Conservation (phyloP, 495 filamentous ascomycete species). For the Umbilicaria muhlenbergii region DNA sequence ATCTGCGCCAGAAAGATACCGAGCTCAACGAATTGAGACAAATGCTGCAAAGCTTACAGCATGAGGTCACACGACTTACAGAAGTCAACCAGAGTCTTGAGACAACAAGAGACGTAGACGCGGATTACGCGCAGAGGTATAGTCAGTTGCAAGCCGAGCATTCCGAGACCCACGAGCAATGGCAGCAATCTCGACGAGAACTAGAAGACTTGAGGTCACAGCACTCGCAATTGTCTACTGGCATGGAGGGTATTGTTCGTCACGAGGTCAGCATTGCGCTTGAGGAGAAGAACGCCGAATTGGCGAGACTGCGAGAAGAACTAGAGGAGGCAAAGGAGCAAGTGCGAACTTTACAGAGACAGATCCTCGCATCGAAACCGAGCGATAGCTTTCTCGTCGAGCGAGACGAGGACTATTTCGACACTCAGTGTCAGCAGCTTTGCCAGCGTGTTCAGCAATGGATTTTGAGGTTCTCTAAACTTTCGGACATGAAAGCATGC, state of each 20-base stretch:
- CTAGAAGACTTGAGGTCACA: conserved; percentile 45
- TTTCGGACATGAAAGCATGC: conserved; percentile 78
- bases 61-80: conserved; percentile 57
- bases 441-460: conserved; percentile 91
- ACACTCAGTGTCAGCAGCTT: conserved; percentile 80
- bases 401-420: conserved; percentile 87
- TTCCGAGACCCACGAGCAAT: conserved; percentile 32
- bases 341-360: conserved; percentile 65
- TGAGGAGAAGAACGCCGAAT: conserved; percentile 61
- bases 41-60: conserved; percentile 61
- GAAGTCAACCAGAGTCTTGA: conserved; percentile 60
- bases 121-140: conserved; percentile 48
- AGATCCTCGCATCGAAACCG: conserved; percentile 56
- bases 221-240: conserved; percentile 39
- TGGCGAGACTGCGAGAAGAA: conserved; percentile 59
- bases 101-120: conserved; percentile 50
- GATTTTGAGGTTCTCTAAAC: conserved; percentile 91
- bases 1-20: conserved; percentile 45
- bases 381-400: conserved; percentile 59
- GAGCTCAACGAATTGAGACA: conserved; percentile 68
- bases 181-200: conserved; percentile 35
- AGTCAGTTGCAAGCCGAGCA: conserved; percentile 40
- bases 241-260: conserved; percentile 48
- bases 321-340: conserved; percentile 63
- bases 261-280: conserved; percentile 44